A percentile compares a stretch with the other conserved stretches of the same genome.
phyloP scores from a whole-genome alignment of 1,284 basidiomycete species.

The Phellopilus nigrolimitatus region DNA sequence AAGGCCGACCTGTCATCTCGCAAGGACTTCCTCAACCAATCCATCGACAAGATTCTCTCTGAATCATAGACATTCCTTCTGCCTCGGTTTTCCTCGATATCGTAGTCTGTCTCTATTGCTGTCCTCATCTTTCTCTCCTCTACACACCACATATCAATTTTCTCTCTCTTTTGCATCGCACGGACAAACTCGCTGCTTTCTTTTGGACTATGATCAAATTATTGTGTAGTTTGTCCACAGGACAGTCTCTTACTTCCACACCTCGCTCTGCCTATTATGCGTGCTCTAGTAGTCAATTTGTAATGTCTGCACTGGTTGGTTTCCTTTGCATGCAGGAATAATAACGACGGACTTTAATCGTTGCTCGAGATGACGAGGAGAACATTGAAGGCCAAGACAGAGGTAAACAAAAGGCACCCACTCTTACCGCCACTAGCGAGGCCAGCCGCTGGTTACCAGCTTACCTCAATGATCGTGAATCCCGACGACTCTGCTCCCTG shows the following conservation, averaged over 20 bases:
- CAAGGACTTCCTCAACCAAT: slow-evolving; percentile 82
- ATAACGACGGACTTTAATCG: not conserved
- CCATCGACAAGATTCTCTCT: slow-evolving; percentile 86
- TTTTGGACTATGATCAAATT: not conserved
- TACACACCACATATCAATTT: not conserved
- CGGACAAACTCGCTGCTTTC: slow-evolving; percentile 3
- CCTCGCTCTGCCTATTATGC: not conserved
- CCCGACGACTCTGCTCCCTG: too few species aligned
- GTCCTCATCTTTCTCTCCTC: slow-evolving; percentile 5
- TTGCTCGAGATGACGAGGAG: not conserved
- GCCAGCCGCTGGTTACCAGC: too few species aligned
- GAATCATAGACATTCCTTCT: slow-evolving; percentile 43
- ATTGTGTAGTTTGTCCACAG: not conserved
- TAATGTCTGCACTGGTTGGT: not conserved
- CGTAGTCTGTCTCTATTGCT: slow-evolving; percentile 3
- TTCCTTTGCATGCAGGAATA: not conserved
- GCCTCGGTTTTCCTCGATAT: slow-evolving; percentile 1
- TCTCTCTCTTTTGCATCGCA: slow-evolving; percentile 13
- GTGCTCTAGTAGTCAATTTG: not conserved
- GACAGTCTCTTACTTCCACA: slow-evolving; percentile 1
- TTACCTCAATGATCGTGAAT: too few species aligned
- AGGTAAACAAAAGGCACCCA: too few species aligned
- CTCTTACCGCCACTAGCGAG: too few species aligned
- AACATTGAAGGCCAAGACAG: not conserved
- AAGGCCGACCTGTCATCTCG: slow-evolving; percentile 76